Evolutionary conservation across 176 grass and related monocot genomes (phyloP).

Genomic region (Elymus sibiricus): DNA sequence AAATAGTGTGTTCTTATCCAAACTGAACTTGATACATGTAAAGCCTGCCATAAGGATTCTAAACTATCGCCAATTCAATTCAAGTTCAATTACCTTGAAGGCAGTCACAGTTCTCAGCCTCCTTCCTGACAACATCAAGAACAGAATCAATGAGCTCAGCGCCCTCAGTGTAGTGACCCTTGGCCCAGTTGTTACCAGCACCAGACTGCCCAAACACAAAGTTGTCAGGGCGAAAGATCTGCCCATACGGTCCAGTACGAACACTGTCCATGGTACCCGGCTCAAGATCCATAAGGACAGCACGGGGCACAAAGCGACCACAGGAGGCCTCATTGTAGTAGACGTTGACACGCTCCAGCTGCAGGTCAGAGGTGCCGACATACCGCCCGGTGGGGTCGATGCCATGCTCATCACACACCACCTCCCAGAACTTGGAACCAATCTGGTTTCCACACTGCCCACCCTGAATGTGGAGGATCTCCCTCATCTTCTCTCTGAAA

Average conservation of each 20-base stretch:
- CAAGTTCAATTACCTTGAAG: conserved; percentile 53
- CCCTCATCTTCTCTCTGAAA: conserved; percentile 58
- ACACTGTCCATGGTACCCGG: conserved; percentile 82
- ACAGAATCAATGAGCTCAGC: conserved; percentile 76
- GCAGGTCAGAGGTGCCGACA: conserved; percentile 46
- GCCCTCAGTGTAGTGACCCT: conserved; percentile 71
- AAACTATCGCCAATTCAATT: not conserved
- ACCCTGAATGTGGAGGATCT: conserved; percentile 76
- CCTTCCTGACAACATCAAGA: conserved; percentile 78
- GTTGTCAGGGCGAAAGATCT: conserved; percentile 71
- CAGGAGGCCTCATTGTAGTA: conserved; percentile 85
- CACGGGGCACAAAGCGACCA: conserved; percentile 57
- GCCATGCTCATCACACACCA: conserved; percentile 72
- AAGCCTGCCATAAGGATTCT: not conserved
- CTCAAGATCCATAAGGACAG: conserved; percentile 86
- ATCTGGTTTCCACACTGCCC: conserved; percentile 84
- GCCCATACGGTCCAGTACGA: conserved; percentile 62
- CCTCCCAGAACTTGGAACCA: conserved; percentile 77
- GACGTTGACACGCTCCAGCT: conserved; percentile 79
- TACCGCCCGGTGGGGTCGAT: conserved; percentile 61
- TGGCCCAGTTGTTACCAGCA: conserved; percentile 73
- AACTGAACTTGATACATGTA: not conserved
- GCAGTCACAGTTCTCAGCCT: conserved; percentile 78
- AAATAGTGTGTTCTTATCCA: not conserved
- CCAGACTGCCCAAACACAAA: conserved; percentile 78